phyloP scores from a whole-genome alignment of 345 rosid genomes.

The Sonneratia caseolaris region DNA sequence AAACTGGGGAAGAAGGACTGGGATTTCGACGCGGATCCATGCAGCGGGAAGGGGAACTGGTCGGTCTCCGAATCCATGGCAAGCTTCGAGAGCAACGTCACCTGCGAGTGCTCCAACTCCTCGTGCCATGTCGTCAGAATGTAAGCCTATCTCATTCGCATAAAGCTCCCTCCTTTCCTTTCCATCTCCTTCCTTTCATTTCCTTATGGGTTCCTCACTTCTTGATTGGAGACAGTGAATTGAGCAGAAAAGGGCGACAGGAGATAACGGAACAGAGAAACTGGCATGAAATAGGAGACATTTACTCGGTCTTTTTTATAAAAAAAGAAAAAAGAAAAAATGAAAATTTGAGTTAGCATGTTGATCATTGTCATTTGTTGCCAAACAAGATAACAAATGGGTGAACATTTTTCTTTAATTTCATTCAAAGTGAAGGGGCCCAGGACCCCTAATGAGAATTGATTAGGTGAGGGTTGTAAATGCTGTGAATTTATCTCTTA shows the following conservation, averaged over 20 bases:
- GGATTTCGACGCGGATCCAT: conserved; percentile 64
- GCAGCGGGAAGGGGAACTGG: conserved; percentile 69
- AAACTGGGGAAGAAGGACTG: conserved; percentile 65
- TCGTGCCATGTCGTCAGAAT: conserved; percentile 62
- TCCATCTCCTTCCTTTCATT: not conserved
- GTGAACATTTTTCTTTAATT: no score
- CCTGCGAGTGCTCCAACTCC: conserved; percentile 45
- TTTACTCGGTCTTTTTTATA: no score
- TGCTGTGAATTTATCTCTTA: no score
- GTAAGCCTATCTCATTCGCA: conserved; percentile 22
- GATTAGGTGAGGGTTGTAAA: no score
- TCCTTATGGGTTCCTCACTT: not conserved
- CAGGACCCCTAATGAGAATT: no score
- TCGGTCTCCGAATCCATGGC: conserved; percentile 10
- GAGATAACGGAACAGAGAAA: not conserved
- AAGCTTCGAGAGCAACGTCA: conserved; percentile 45
- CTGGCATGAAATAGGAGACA: not conserved
- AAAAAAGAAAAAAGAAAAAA: no score
- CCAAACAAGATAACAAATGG: no score
- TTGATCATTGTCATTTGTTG: no score
- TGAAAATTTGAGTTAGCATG: no score
- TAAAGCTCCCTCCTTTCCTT: not conserved
- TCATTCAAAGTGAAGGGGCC: no score
- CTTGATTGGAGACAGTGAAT: not conserved
- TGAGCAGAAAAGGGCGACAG: not conserved